A percentile compares a stretch with the other conserved stretches of the same genome.
phyloP scores from a whole-genome alignment of 306 rosid species.

The Vigna trinervia region DNA sequence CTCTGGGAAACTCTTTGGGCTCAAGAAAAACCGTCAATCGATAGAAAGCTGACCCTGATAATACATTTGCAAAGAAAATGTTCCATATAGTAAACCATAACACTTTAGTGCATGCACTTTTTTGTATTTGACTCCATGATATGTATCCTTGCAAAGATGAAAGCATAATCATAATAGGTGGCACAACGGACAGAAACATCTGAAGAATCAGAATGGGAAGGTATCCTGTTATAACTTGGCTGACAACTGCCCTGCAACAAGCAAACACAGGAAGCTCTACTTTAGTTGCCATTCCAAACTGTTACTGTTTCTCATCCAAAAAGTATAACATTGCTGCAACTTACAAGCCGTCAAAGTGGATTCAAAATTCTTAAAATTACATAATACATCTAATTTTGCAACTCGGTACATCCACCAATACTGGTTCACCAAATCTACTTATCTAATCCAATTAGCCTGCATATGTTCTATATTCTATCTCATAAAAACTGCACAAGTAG shows the following conservation, averaged over 20 bases:
- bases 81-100: conserved; percentile 89
- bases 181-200: conserved; percentile 60
- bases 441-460: no score
- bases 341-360: neutral
- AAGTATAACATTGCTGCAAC: conserved; percentile 24
- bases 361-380: no score
- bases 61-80: conserved; percentile 80
- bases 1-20: conserved; percentile 72
- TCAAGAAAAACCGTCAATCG: conserved; percentile 69
- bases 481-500: no score
- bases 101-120: conserved; percentile 72
- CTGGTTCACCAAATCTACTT: no score
- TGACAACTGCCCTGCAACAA: conserved; percentile 74
- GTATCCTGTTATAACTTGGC: conserved; percentile 82
- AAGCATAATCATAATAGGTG: conserved; percentile 73
- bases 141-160: conserved; percentile 83
- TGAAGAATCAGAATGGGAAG: conserved; percentile 87
- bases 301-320: neutral
- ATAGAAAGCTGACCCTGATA: conserved; percentile 78
- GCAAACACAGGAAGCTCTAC: conserved; percentile 22
- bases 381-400: no score
- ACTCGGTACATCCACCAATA: no score
- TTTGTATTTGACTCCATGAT: conserved; percentile 72
- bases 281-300: conserved; percentile 26
- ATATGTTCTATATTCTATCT: no score